phyloP scores from a whole-genome alignment of 306 rosid genomes.

The Vicia sativa region DNA sequence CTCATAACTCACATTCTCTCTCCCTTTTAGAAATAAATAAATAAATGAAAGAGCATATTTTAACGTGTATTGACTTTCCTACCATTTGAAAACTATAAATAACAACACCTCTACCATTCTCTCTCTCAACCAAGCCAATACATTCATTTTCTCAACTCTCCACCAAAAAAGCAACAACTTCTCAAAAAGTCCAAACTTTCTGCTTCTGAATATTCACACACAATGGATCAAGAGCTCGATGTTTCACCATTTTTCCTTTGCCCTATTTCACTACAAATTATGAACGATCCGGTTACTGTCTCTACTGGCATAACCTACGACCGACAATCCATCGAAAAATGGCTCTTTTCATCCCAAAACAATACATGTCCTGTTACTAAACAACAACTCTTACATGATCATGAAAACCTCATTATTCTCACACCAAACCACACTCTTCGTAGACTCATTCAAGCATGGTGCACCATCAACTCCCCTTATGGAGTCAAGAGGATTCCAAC shows the following conservation, averaged over 20 bases:
- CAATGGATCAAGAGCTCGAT: slow-evolving; percentile 63
- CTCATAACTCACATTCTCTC: too few relatives aligned
- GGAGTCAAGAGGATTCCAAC: slow-evolving; percentile 81
- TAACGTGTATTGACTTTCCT: too few relatives aligned
- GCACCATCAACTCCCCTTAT: slow-evolving; percentile 71
- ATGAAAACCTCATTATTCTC: slow-evolving; percentile 41
- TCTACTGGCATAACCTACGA: slow-evolving; percentile 86
- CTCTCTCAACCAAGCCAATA: too few relatives aligned
- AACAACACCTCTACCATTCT: too few relatives aligned
- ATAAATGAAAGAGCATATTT: too few relatives aligned
- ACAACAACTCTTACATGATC: slow-evolving; percentile 33
- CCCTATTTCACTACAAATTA: slow-evolving; percentile 78
- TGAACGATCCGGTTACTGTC: slow-evolving; percentile 86
- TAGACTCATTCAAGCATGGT: slow-evolving; percentile 84
- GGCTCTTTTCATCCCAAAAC: slow-evolving; percentile 61
- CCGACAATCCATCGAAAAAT: slow-evolving; percentile 75
- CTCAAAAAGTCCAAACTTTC: too few relatives aligned
- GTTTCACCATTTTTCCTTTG: slow-evolving; percentile 73
- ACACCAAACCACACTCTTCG: slow-evolving; percentile 93
- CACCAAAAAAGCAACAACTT: too few relatives aligned
- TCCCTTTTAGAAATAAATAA: too few relatives aligned
- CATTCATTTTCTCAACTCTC: too few relatives aligned
- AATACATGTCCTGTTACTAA: slow-evolving; percentile 75
- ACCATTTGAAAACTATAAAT: too few relatives aligned
- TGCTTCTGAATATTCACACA: too few relatives aligned